These are phyloP conservation scores for Coccomyxa sp. DNA, from an alignment of 139 green algal species.

Conservation along the genomic window DNA sequence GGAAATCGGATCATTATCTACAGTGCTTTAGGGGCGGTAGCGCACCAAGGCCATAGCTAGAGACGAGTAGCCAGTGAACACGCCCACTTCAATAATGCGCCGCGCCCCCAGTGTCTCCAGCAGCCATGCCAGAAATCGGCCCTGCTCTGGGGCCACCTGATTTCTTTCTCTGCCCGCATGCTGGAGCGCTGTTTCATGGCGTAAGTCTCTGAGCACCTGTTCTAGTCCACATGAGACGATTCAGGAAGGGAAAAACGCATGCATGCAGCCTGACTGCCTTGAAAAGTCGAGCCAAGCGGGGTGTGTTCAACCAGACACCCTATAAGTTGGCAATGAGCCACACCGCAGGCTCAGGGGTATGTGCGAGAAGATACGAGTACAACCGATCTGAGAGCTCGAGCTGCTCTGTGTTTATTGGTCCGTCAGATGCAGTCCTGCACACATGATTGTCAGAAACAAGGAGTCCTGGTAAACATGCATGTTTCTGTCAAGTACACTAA, in stretches of 20 bases:
- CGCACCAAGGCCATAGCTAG: slow-evolving; percentile 62
- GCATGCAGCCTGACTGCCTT: too few relatives aligned
- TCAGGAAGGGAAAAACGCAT: too few relatives aligned
- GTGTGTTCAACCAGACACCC: too few relatives aligned
- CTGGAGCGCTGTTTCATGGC: not conserved
- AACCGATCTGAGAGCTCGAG: not conserved
- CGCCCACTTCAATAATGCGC: slow-evolving; percentile 58
- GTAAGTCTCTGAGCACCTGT: not conserved
- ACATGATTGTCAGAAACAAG: not conserved
- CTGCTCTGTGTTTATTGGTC: not conserved
- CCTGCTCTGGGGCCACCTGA: slow-evolving; percentile 75
- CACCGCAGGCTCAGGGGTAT: not conserved
- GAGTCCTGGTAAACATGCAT: too few relatives aligned
- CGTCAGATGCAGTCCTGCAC: not conserved
- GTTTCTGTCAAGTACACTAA: too few relatives aligned
- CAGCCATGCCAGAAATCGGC: slow-evolving; percentile 68
- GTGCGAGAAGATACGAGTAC: not conserved
- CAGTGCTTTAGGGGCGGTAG: not conserved
- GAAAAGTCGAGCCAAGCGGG: too few relatives aligned
- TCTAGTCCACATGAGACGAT: too few relatives aligned
- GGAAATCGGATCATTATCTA: not conserved
- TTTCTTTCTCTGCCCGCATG: not conserved
- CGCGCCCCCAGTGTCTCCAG: slow-evolving; percentile 49
- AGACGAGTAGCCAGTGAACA: slow-evolving; percentile 90
- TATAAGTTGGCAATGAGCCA: too few relatives aligned